Conservation (phyloP, 768 basidiomycete genomes). For the Austroboletus eburneus region DNA sequence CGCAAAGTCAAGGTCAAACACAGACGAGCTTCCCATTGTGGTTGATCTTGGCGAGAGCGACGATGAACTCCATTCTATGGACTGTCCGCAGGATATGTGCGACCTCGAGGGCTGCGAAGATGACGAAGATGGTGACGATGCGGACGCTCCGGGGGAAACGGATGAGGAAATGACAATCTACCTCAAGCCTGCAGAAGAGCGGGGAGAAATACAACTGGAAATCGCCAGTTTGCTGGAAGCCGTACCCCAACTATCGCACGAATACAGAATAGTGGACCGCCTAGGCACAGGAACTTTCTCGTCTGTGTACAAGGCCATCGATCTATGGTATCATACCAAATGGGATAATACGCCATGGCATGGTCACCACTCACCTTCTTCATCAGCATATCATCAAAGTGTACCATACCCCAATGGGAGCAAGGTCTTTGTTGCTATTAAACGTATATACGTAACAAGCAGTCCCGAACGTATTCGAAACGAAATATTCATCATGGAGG, state of each 20-base stretch:
- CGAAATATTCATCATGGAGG: slow-evolving; percentile 87
- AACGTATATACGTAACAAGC: slow-evolving; percentile 96
- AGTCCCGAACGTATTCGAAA: slow-evolving; percentile 90
- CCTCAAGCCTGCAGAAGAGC: slow-evolving; percentile 61
- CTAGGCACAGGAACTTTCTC: slow-evolving; percentile 98
- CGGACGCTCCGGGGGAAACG: slow-evolving; percentile 34
- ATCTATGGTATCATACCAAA: slow-evolving; percentile 66
- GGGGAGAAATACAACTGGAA: slow-evolving; percentile 69
- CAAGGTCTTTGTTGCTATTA: slow-evolving; percentile 85
- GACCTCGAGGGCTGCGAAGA: slow-evolving; percentile 33
- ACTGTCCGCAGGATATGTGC: slow-evolving; percentile 37
- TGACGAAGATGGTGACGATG: slow-evolving; percentile 35
- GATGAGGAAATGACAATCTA: slow-evolving; percentile 62
- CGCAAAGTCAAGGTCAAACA: slow-evolving; percentile 18
- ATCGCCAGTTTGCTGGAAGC: slow-evolving; percentile 64
- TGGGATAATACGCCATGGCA: slow-evolving; percentile 78
- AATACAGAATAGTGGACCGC: slow-evolving; percentile 83
- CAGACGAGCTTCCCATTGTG: slow-evolving; percentile 26
- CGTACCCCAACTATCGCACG: slow-evolving; percentile 58
- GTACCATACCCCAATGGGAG: slow-evolving; percentile 35
- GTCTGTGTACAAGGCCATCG: slow-evolving; percentile 97
- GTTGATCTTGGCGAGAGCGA: slow-evolving; percentile 50
- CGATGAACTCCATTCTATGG: slow-evolving; percentile 32
- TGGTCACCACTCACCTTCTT: slow-evolving; percentile 55
- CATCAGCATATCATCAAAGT: slow-evolving; percentile 65